phyloP scores from a whole-genome alignment of 441 rosid species.

The Erodium moschatum region DNA sequence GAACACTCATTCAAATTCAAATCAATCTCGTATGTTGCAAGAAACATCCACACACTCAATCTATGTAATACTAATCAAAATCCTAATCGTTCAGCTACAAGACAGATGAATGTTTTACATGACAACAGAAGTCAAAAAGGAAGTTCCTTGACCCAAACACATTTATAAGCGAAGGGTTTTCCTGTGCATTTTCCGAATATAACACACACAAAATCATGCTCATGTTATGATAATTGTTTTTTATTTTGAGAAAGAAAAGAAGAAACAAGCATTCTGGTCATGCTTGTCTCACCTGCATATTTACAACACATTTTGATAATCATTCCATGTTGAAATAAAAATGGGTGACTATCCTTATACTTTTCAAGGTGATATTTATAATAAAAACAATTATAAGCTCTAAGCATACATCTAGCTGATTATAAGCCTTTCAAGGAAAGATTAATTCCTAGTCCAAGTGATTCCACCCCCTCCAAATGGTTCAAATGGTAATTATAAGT shows the following conservation, averaged over 20 bases:
- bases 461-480: background rate
- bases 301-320: background rate
- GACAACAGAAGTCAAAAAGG: background rate
- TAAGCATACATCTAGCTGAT: background rate
- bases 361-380: too few relatives aligned
- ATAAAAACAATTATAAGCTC: too few relatives aligned
- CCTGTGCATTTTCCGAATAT: background rate
- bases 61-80: background rate
- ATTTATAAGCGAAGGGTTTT: background rate
- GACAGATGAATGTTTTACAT: background rate
- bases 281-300: background rate
- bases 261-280: background rate
- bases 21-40: background rate
- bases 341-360: background rate
- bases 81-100: background rate
- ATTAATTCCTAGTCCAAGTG: background rate
- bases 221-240: background rate
- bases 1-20: background rate
- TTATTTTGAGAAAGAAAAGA: background rate
- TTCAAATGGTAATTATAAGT: background rate
- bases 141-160: background rate
- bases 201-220: background rate
- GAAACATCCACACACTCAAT: background rate
- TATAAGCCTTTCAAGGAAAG: background rate
- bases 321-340: background rate